These are phyloP conservation scores for Aureobasidium sp. DNA, from an alignment of 2,329 filamentous ascomycete species.

Conservation along the genomic window DNA sequence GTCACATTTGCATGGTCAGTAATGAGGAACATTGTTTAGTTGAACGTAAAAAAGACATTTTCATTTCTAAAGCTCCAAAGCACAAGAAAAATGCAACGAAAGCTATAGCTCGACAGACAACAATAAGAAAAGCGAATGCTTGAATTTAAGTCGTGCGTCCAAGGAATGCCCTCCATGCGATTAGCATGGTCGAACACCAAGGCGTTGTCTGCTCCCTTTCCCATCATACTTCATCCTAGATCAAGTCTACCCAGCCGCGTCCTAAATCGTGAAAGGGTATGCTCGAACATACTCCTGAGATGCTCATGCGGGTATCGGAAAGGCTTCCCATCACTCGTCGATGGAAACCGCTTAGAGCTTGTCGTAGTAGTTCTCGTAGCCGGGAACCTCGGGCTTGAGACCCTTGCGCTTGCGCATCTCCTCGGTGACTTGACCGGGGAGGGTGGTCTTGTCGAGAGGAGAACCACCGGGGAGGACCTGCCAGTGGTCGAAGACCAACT, in stretches of 20 bases:
- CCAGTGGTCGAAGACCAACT: conserved; percentile 99
- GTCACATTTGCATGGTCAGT: neutral
- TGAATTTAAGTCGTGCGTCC: neutral
- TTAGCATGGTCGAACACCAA: conserved; percentile 4
- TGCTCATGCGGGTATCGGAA: conserved; percentile 14
- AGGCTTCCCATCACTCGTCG: conserved; percentile 12
- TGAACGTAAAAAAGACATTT: conserved; percentile 13
- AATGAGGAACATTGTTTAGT: neutral
- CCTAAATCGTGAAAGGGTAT: conserved; percentile 11
- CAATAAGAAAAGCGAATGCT: conserved; percentile 4
- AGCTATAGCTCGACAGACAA: conserved; percentile 9
- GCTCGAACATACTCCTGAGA: conserved; percentile 12
- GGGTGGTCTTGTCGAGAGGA: conserved; percentile 72
- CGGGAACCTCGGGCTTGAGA: conserved; percentile 92
- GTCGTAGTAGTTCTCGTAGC: conserved; percentile 97
- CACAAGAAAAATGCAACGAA: conserved; percentile 6
- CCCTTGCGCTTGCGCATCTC: conserved; percentile 99
- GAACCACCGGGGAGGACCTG: conserved; percentile 91
- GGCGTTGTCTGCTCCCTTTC: neutral
- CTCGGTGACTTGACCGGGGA: conserved; percentile 75
- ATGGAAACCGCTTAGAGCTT: conserved; percentile 66
- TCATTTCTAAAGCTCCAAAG: conserved; percentile 9
- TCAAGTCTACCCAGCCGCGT: conserved; percentile 15
- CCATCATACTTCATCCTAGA: conserved; percentile 5
- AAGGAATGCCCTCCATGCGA: neutral